Evolutionary conservation across 139 green algal genomes (phyloP).

Genomic region (Chlamydomonas applanata): DNA sequence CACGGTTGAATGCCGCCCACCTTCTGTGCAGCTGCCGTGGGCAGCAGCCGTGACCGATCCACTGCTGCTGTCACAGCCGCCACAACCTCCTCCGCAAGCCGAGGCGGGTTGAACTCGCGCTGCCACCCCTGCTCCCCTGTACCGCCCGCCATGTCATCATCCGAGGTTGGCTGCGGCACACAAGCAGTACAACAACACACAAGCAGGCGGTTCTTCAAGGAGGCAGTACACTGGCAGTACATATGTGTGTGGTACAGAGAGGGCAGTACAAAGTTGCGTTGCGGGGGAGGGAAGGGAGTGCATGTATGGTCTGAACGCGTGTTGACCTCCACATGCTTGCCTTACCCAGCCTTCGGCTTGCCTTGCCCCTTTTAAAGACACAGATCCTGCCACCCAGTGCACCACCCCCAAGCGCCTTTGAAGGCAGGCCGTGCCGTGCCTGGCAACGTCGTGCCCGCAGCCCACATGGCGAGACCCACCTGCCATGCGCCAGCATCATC

Average conservation of each 20-base stretch:
- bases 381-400: background rate
- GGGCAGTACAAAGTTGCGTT: too few species aligned
- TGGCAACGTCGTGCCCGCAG: too few species aligned
- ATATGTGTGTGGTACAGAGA: too few species aligned
- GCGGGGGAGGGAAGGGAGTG: too few species aligned
- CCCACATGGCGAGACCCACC: background rate
- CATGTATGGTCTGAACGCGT: too few species aligned
- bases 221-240: too few species aligned
- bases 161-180: too few species aligned
- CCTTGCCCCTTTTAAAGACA: background rate
- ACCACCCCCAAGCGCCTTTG: too few species aligned
- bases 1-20: background rate
- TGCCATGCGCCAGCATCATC: background rate
- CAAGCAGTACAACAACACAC: too few species aligned
- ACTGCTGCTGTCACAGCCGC: background rate
- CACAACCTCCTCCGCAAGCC: conserved; percentile 4
- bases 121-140: conserved; percentile 8
- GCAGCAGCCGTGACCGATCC: conserved; percentile 9
- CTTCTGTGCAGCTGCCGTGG: conserved; percentile 12
- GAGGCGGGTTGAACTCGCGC: conserved; percentile 21
- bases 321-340: too few species aligned
- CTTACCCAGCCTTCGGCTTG: background rate
- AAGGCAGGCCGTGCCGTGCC: too few species aligned
- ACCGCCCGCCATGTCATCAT: background rate
- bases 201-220: too few species aligned